Percentiles rank a stretch among this genome's conserved stretches.
Conservation (phyloP, 345 rosid genomes). For the Abelmoschus esculentus region DNA sequence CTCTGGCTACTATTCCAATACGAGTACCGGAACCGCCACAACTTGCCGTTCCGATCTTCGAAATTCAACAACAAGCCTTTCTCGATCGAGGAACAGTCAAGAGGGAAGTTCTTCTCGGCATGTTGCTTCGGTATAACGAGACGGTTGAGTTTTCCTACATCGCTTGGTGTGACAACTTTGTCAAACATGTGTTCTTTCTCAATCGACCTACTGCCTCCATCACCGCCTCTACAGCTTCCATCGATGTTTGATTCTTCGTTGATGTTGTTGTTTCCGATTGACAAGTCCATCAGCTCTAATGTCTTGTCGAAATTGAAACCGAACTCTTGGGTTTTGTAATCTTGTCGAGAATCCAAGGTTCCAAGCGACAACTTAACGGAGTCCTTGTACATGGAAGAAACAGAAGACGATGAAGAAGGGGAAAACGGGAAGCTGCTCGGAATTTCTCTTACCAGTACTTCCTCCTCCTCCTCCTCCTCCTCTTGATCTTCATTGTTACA, state of each 20-base stretch:
- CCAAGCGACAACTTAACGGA: conserved; percentile 23
- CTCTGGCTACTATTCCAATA: conserved; percentile 97
- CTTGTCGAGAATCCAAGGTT: conserved; percentile 19
- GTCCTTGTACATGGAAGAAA: conserved; percentile 19
- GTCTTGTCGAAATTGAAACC: conserved; percentile 28
- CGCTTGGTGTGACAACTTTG: conserved; percentile 80
- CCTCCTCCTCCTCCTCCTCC: conserved; percentile 20
- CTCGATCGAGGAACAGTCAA: conserved; percentile 44
- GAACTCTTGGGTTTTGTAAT: conserved; percentile 12
- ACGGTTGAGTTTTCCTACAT: conserved; percentile 73
- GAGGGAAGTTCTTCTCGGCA: conserved; percentile 69
- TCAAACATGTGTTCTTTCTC: conserved; percentile 76
- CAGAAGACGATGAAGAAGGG: conserved; percentile 20
- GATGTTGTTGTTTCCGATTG: conserved; percentile 27
- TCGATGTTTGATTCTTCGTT: conserved; percentile 11
- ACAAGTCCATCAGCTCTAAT: conserved; percentile 32
- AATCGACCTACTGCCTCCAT: conserved; percentile 13
- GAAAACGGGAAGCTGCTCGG: conserved; percentile 21
- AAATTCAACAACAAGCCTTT: conserved; percentile 87
- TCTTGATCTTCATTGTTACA: conserved; percentile 23
- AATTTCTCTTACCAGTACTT: background rate
- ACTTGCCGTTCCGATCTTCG: conserved; percentile 65
- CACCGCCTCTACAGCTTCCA: conserved; percentile 16
- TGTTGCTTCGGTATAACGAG: conserved; percentile 79
- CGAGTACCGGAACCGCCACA: conserved; percentile 87